Evolutionary conservation across 345 rosid genomes (phyloP), one percentile per base, ranked within the genome.

Genomic region (Lepidium sativum): DNA sequence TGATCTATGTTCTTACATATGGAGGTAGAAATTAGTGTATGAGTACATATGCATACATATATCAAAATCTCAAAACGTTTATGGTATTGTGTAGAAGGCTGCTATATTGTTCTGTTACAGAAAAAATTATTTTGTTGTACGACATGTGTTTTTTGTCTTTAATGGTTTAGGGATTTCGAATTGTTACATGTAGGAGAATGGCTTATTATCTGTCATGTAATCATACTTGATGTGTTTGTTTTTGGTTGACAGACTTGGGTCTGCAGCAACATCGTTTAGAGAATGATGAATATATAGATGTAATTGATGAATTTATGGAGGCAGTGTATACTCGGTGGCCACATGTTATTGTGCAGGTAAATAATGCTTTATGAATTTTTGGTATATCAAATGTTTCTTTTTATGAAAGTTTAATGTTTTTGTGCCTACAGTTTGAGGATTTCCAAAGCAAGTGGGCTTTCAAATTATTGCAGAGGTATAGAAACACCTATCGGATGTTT

Each of bases 391-490:
- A 43, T 54, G 20, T 68, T 39, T 48, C 17, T 15, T 25, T 7
- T 11, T 27, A 35, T 33, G 42, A 54, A 31, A 49, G 20, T 44
- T 34, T 16, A 59, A 6, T 10, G 29, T 44, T 41, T 50, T 51
- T 48, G 16, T 43, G 55, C 65, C 54, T 63, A 54, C 81, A 94
- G 97, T 94, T 94, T 76, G 99, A 94, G 81, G 99, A 94, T 82
- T 94, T 94, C 77, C 97, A 94, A 79, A 94, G 99, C 89, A 94
- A 94, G 80, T 94, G 99, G 99, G 99, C 99, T 44, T 87, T 94
- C 80, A 89, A 89, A 84, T 77, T 94, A 69, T 77, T 94, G 83
- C 97, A 87, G 85, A 82, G 95, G 20, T 94, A 87, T 57, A 86
- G 99, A 80, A 70, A 71, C 72, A 70, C 75, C 23, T 83, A 87